Percentiles rank a stretch among this genome's conserved stretches.
Evolutionary conservation across 305 asterid species (phyloP).

Genomic region (Coffea humblotiana): DNA sequence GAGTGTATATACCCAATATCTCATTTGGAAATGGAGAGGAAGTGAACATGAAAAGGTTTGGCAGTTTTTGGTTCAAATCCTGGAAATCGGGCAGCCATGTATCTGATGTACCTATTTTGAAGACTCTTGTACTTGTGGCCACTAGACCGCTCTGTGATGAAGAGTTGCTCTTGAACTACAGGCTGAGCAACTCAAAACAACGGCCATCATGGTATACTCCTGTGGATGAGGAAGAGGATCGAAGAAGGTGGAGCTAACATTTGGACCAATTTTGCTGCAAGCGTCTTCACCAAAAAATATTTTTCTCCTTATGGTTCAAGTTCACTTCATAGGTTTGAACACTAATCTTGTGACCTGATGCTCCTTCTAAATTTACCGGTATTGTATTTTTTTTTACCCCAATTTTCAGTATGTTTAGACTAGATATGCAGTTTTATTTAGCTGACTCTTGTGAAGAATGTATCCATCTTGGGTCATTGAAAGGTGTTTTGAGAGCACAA

Average conservation of each 20-base stretch:
- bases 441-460: background rate
- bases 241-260: slow-evolving; percentile 65
- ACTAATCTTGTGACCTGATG: background rate
- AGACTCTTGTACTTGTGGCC: slow-evolving; percentile 67
- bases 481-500: background rate
- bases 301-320: background rate
- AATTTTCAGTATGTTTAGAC: background rate
- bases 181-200: slow-evolving; percentile 76
- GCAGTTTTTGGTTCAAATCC: slow-evolving; percentile 84
- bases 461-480: background rate
- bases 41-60: slow-evolving; percentile 55
- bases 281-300: background rate
- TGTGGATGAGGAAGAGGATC: slow-evolving; percentile 86
- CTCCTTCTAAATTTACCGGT: background rate
- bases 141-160: slow-evolving; percentile 64
- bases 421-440: background rate
- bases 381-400: background rate
- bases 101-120: slow-evolving; percentile 48
- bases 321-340: background rate
- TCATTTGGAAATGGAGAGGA: slow-evolving; percentile 66
- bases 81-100: slow-evolving; percentile 50
- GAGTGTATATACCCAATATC: slow-evolving; percentile 72
- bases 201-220: slow-evolving; percentile 87
- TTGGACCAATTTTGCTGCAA: background rate
- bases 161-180: slow-evolving; percentile 75